Base-by-base conservation (phyloP, 129 eudicot species). In the Deinandra increscens region DNA sequence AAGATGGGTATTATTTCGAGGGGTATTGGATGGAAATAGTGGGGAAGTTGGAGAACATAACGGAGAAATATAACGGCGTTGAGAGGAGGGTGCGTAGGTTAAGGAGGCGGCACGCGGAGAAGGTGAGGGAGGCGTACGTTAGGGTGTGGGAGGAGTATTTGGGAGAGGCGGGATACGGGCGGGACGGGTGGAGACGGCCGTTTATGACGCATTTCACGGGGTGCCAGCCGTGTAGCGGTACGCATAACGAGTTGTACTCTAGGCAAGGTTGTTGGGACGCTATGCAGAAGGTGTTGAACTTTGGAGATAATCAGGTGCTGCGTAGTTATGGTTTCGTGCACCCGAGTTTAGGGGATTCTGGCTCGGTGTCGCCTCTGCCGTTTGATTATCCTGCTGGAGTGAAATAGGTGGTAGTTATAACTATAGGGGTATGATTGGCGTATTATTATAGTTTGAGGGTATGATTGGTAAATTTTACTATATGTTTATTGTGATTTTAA, bases 11-110 rank as follows among this genome's bases (percentile, higher is more conserved):
- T 73, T 90, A 90, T 43, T 90, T 90, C 20, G 91, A 90, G 68
- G 97, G 95, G 55, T 90, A 90, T 43, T 90, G 97, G 95, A 22
- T 87, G 66, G 97, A 90, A 41, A 90, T 90, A 0, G 87, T 84
- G 58, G 87, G 70, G 14, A 81, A 56, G 4, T 64, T 84, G 6
- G 85, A 78, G 37, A 81, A 80, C 19, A 60, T 77, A 2, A 77
- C 83, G 20, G 72, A 38, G 43, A 73, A 7, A 61, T 89, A 89
- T 29, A 3, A 43, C 38, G 77, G 33, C 5, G 74, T 82, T 7
- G 95, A 90, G 79, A 80, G 48, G 71, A 42, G 61, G 74, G 88
- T 9, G 79, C 69, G 79, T 26, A 49, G 17, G 50, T 63, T 90
- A 69, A 78, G 95, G 81, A 49, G 95, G 71, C 18, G 90, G 48